Conservation (phyloP, 768 basidiomycete genomes). For the Suillus decipiens region DNA sequence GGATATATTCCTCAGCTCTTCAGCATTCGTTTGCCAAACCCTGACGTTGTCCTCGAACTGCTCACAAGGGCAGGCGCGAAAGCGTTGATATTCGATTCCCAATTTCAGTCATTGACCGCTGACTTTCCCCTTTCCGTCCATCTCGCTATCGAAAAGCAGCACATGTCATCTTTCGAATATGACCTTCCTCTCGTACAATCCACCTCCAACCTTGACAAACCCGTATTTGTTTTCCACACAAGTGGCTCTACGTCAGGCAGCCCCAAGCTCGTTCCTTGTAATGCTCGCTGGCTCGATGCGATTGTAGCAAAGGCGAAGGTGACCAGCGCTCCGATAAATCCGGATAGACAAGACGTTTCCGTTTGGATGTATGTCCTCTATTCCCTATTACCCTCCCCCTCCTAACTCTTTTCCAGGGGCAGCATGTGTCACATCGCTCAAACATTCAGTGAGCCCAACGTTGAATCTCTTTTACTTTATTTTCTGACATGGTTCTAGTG, state of each 20-base stretch:
- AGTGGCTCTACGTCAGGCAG: slow-evolving; percentile 84
- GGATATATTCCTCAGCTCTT: slow-evolving; percentile 80
- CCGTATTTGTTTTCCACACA: slow-evolving; percentile 75
- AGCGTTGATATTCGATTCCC: slow-evolving; percentile 65
- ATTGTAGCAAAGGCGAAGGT: slow-evolving; percentile 61
- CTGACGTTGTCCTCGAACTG: slow-evolving; percentile 69
- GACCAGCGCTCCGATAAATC: slow-evolving; percentile 48
- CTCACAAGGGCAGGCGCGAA: slow-evolving; percentile 60
- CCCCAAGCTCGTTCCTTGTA: slow-evolving; percentile 77
- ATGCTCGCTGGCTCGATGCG: slow-evolving; percentile 63
- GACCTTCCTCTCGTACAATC: slow-evolving; percentile 45
- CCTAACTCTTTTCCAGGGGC: slow-evolving; percentile 54
- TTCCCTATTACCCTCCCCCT: slow-evolving; percentile 27
- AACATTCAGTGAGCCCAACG: slow-evolving; percentile 60
- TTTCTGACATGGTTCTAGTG: slow-evolving; percentile 44
- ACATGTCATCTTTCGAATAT: slow-evolving; percentile 38
- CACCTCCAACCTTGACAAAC: slow-evolving; percentile 39
- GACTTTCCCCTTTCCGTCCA: slow-evolving; percentile 52
- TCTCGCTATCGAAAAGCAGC: slow-evolving; percentile 42
- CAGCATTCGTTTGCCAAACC: slow-evolving; percentile 75
- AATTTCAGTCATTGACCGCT: slow-evolving; percentile 47
- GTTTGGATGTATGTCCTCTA: slow-evolving; percentile 64
- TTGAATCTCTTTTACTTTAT: slow-evolving; percentile 23
- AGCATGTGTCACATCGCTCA: slow-evolving; percentile 85
- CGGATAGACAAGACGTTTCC: slow-evolving; percentile 64